These are phyloP conservation scores for Stygiomarasmius scandens DNA, from an alignment of 1,284 basidiomycete species.

Conservation along the genomic window DNA sequence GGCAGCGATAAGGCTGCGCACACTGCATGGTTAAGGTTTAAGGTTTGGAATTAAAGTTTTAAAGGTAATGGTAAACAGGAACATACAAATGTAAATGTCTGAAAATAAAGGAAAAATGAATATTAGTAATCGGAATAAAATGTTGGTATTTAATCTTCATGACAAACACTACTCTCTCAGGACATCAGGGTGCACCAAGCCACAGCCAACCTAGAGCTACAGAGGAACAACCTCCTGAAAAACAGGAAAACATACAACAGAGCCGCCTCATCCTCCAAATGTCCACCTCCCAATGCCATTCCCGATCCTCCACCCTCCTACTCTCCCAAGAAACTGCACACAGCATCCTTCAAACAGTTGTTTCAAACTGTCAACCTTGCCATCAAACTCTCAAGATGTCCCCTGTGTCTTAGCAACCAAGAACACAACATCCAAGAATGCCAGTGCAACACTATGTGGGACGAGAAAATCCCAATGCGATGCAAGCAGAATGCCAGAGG, in stretches of 20 bases:
- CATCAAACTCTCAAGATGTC: slow-evolving; percentile 14
- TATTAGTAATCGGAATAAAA: too few species aligned
- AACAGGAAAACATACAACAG: neutral
- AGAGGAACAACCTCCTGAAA: neutral
- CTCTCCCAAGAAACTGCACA: neutral
- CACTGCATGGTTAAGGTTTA: too few species aligned
- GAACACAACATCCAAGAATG: slow-evolving; percentile 20
- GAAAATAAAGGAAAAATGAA: too few species aligned
- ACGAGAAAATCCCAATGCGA: neutral
- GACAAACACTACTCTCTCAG: too few species aligned
- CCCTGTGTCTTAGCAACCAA: slow-evolving; percentile 27
- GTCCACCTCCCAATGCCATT: neutral
- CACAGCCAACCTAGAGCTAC: neutral
- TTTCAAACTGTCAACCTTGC: slow-evolving; percentile 4
- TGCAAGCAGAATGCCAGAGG: slow-evolving; percentile 4
- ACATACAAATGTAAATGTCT: too few species aligned
- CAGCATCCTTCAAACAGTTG: neutral
- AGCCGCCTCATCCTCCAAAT: neutral
- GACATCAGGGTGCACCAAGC: neutral
- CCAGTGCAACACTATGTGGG: slow-evolving; percentile 11
- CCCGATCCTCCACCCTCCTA: neutral
- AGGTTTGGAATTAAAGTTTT: too few species aligned
- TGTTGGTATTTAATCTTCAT: too few species aligned
- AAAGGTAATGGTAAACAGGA: too few species aligned
- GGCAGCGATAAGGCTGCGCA: too few species aligned